Conservation (phyloP, 805 yeast genomes). For the Candida methanosorbosa region DNA sequence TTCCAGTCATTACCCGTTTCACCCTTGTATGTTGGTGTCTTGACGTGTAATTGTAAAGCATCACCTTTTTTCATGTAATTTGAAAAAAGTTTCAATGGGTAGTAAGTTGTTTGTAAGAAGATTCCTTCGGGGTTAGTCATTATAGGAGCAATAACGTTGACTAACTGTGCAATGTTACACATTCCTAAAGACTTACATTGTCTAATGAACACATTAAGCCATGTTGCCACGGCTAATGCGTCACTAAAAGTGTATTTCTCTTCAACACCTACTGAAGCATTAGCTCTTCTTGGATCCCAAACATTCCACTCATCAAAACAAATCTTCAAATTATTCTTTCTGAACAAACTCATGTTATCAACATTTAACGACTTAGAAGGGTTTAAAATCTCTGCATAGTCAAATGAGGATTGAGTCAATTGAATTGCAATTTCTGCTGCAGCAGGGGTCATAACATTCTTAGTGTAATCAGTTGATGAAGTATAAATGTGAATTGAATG, state of each 20-base stretch:
- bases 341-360: constrained; percentile 4
- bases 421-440: constrained; percentile 26
- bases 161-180: constrained; percentile 27
- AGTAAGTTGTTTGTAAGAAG: constrained; percentile 23
- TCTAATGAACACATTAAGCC: constrained; percentile 26
- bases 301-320: constrained; percentile 30
- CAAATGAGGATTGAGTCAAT: constrained; percentile 18
- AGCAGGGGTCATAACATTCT: constrained; percentile 20
- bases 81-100: constrained; percentile 20
- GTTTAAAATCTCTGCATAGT: constrained; percentile 20
- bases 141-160: constrained; percentile 28
- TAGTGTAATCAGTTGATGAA: constrained; percentile 14
- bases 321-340: constrained; percentile 14
- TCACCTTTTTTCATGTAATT: constrained; percentile 24
- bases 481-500: constrained; percentile 27
- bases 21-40: constrained; percentile 19
- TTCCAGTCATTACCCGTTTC: constrained; percentile 13
- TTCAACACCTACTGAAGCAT: constrained; percentile 23
- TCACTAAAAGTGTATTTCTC: constrained; percentile 23
- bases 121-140: constrained; percentile 19
- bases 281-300: constrained; percentile 26
- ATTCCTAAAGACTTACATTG: constrained; percentile 22
- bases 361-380: constrained; percentile 4
- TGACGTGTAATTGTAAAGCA: constrained; percentile 22
- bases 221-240: constrained; percentile 25